Conservation (phyloP, 305 asterid species). For the Fraxinus xanthoxyloides region DNA sequence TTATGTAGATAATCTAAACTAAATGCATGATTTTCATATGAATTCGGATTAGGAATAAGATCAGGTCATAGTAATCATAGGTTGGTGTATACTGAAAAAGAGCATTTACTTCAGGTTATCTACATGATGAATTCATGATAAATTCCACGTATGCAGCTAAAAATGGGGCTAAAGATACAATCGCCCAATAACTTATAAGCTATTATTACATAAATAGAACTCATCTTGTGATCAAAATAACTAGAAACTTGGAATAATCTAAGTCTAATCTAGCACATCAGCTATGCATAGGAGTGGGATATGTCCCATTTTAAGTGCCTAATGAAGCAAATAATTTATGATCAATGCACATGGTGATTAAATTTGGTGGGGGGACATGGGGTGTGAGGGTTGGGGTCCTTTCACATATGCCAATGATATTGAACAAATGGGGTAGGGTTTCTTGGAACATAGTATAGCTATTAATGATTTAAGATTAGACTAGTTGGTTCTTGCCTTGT, state of each 20-base stretch:
- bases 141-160: not conserved
- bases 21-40: no score
- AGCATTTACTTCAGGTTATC: no score
- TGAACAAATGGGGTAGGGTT: conserved; percentile 33
- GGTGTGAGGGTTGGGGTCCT: conserved; percentile 17
- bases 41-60: no score
- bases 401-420: conserved; percentile 25
- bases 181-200: not conserved
- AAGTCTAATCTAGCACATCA: not conserved
- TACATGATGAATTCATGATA: not conserved
- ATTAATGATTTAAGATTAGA: conserved; percentile 43
- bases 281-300: conserved; percentile 11
- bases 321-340: conserved; percentile 15
- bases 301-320: conserved; percentile 23
- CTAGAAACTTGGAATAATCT: not conserved
- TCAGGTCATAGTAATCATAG: no score
- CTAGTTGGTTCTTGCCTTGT: conserved; percentile 42
- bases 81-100: no score
- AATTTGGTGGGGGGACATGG: conserved; percentile 31
- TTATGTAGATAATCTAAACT: no score
- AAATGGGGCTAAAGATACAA: not conserved
- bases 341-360: conserved; percentile 35
- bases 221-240: not conserved
- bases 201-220: not conserved
- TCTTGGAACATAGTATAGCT: conserved; percentile 49